phyloP scores from a whole-genome alignment of 306 rosid species.

The Vigna trinervia region DNA sequence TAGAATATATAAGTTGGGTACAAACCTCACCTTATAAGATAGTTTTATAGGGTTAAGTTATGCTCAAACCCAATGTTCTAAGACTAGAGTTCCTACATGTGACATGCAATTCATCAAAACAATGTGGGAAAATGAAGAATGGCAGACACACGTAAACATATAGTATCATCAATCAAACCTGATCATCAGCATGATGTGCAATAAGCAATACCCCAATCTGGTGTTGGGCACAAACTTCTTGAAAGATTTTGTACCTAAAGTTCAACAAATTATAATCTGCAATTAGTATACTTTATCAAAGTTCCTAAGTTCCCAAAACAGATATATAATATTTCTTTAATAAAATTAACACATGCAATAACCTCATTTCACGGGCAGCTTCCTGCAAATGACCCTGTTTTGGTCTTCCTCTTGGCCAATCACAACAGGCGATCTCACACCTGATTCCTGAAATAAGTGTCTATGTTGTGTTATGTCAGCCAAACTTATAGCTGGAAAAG shows the following conservation, averaged over 20 bases:
- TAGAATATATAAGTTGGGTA: no score
- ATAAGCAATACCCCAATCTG: slow-evolving; percentile 73
- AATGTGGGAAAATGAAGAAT: slow-evolving; percentile 23
- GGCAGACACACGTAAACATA: not conserved
- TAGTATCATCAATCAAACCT: slow-evolving; percentile 57
- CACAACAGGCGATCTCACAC: slow-evolving; percentile 73
- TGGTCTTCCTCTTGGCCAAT: slow-evolving; percentile 85
- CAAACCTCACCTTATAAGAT: no score
- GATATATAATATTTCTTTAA: not conserved
- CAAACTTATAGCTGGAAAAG: slow-evolving; percentile 22
- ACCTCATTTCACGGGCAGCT: slow-evolving; percentile 97
- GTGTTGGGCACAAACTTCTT: slow-evolving; percentile 70
- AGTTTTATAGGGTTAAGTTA: no score
- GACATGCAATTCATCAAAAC: slow-evolving; percentile 26
- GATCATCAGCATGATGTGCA: slow-evolving; percentile 97
- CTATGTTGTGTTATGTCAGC: slow-evolving; percentile 19
- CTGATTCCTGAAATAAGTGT: slow-evolving; percentile 64
- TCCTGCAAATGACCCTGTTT: slow-evolving; percentile 93
- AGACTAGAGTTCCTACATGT: slow-evolving; percentile 11
- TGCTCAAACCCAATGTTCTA: no score
- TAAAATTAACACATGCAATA: not conserved
- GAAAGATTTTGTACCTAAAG: slow-evolving; percentile 76
- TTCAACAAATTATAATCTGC: slow-evolving; percentile 28
- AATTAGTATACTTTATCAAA: slow-evolving; percentile 36
- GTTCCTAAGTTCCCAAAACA: slow-evolving; percentile 23